Base-by-base conservation (phyloP, 2,329 filamentous ascomycete species). In the Lachnellula occidentalis region DNA sequence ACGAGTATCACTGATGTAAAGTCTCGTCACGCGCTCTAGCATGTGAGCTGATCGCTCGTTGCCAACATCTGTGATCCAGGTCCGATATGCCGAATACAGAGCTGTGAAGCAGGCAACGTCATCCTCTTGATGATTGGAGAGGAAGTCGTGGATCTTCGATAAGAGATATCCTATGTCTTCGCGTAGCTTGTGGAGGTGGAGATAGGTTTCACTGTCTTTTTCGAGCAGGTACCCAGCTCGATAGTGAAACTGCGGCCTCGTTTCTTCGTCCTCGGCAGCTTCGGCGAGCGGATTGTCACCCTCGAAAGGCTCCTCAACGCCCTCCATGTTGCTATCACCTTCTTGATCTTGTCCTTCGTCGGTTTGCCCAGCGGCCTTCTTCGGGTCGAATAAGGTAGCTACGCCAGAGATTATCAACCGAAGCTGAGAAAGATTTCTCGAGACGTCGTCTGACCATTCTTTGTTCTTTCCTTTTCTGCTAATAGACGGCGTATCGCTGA, bases 371-470 rank as follows among this genome's bases (percentile, higher is more conserved):
- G 87, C 86, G 4, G 86, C 85, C 17, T 85, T 82, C 63, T 83
- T 81, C 1, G 90, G 85, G 66, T 96, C 90, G 67, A 99, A 97
- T 11, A 99, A 77, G 1, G 88, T 86, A 7, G 92, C 92, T 55
- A 96, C 85, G 51, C 94, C 94, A 3, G 92, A 95, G 24, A 95
- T 83, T 45, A 96, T 83, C n/a, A 99, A 78, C 31, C 92, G 81
- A 14, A 99, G 77, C 50, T 96, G 85, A 12, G 92, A 89, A 54
- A 99, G 79, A 61, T 96, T 90, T 53, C 94, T 79, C 2, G 91
- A 92, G 27, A 97, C 87, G 69, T 99, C 95, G 69, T 99, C 94
- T 0, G 92, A 96, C 94, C 94, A 99, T 65, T 96, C 92, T 72
- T 97, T 99, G 63, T 95, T 95, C 69, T 92, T 96, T 37, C 94